Conservation (phyloP, 2,329 filamentous ascomycete genomes). For the Bipolaris sorokiniana region DNA sequence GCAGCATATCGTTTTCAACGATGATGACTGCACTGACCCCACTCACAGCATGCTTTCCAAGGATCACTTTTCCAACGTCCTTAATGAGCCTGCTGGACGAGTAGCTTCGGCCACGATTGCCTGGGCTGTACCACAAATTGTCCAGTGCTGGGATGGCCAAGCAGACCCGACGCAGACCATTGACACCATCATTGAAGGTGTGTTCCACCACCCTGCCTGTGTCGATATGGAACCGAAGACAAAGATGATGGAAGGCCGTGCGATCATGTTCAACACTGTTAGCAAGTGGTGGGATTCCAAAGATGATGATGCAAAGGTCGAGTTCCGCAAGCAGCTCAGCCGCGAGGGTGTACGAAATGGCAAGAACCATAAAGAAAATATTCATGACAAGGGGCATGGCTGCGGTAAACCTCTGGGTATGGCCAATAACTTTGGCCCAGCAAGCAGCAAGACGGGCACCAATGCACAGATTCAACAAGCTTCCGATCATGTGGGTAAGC, state of each 20-base stretch:
- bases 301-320: constrained; percentile 65
- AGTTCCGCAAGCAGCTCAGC: constrained; percentile 76
- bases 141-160: constrained; percentile 85
- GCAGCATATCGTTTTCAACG: constrained; percentile 84
- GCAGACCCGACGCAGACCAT: constrained; percentile 73
- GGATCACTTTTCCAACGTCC: constrained; percentile 87
- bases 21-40: constrained; percentile 77
- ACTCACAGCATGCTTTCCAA: constrained; percentile 97
- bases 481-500: constrained; percentile 54
- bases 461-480: constrained; percentile 41
- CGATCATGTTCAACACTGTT: constrained; percentile 79
- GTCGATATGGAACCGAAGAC: constrained; percentile 69
- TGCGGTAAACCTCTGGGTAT: constrained; percentile 81
- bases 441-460: constrained; percentile 53
- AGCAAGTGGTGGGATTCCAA: constrained; percentile 81
- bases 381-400: constrained; percentile 83
- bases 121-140: constrained; percentile 89
- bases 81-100: constrained; percentile 88
- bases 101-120: constrained; percentile 78
- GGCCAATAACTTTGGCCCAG: constrained; percentile 62
- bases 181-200: constrained; percentile 77
- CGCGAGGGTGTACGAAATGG: constrained; percentile 77
- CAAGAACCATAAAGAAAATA: constrained; percentile 85
- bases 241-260: constrained; percentile 73
- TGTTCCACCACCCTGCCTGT: constrained; percentile 88